These are phyloP conservation scores for Sordariomycetes sp. DNA, from an alignment of 2,329 filamentous ascomycete genomes.

Conservation along the genomic window DNA sequence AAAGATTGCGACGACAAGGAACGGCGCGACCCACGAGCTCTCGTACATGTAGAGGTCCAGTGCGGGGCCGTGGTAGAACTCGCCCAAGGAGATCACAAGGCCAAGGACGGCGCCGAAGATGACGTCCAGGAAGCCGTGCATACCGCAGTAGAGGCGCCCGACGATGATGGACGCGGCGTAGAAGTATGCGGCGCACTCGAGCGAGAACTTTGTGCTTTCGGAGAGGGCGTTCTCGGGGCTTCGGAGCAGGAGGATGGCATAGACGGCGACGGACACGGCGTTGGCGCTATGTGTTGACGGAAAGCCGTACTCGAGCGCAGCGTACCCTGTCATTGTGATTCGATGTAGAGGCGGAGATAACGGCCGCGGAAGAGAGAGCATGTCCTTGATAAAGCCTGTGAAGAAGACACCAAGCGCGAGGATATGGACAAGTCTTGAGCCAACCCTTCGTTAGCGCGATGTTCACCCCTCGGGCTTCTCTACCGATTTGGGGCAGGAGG, in stretches of 20 bases:
- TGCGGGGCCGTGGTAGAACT: constrained; percentile 47
- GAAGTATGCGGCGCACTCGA: constrained; percentile 66
- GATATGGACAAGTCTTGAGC: constrained; percentile 57
- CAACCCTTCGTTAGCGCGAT: not conserved
- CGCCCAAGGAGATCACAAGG: constrained; percentile 47
- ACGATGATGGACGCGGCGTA: constrained; percentile 86
- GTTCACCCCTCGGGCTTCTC: not conserved
- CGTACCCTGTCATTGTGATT: constrained; percentile 96
- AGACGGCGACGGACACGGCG: constrained; percentile 86
- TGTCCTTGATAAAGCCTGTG: constrained; percentile 89
- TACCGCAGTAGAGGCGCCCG: constrained; percentile 90
- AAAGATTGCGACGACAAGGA: constrained; percentile 54
- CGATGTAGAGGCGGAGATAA: constrained; percentile 84
- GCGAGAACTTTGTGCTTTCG: constrained; percentile 43
- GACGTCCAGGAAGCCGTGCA: constrained; percentile 96
- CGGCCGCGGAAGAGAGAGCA: constrained; percentile 84
- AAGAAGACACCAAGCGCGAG: constrained; percentile 72
- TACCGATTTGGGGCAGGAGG: too few relatives aligned
- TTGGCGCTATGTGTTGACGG: constrained; percentile 97
- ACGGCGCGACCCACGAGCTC: constrained; percentile 52
- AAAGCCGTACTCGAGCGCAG: constrained; percentile 92
- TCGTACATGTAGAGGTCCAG: constrained; percentile 64
- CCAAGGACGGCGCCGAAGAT: constrained; percentile 71
- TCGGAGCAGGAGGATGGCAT: constrained; percentile 62
- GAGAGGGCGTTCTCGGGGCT: constrained; percentile 52